Evolutionary conservation across 805 yeast species (phyloP).

Genomic region (Candida tibetensis): DNA sequence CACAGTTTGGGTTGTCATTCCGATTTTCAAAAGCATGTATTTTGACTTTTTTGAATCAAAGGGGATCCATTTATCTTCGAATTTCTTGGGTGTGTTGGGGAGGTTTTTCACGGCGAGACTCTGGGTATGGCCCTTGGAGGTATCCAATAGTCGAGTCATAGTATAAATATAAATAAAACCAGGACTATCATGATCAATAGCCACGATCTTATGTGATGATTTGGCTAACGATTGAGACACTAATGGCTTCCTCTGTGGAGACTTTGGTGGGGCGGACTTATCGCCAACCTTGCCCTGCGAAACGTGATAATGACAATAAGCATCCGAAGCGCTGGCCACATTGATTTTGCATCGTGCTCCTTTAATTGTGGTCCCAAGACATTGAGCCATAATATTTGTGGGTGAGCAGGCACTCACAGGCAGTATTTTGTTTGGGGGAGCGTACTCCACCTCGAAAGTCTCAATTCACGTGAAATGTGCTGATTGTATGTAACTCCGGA

Average conservation of each 20-base stretch:
- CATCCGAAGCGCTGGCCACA: slow-evolving; percentile 13
- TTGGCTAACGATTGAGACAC: too few species aligned
- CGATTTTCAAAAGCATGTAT: slow-evolving; percentile 49
- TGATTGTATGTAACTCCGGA: too few species aligned
- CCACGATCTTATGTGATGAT: too few species aligned
- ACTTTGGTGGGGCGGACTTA: too few species aligned
- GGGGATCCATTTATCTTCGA: slow-evolving; percentile 26
- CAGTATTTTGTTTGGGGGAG: too few species aligned
- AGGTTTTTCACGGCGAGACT: slow-evolving; percentile 40
- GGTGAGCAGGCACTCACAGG: neutral
- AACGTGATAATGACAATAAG: slow-evolving; percentile 38
- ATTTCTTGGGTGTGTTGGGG: slow-evolving; percentile 15
- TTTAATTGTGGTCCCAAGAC: slow-evolving; percentile 41
- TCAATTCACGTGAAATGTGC: neutral
- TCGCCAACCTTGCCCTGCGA: too few species aligned
- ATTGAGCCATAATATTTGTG: slow-evolving; percentile 19
- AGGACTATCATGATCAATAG: slow-evolving; percentile 11
- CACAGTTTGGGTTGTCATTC: slow-evolving; percentile 51
- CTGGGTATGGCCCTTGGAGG: slow-evolving; percentile 19
- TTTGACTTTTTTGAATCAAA: slow-evolving; percentile 37
- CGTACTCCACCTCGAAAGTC: too few species aligned
- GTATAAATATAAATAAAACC: slow-evolving; percentile 56
- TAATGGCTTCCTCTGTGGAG: neutral
- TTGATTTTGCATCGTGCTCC: slow-evolving; percentile 39
- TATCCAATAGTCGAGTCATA: slow-evolving; percentile 35